Percentiles rank a stretch among this genome's conserved stretches.
These are phyloP conservation scores for Phytopythium chamaehyphon DNA, from an alignment of 352 stramenopile species.

Conservation along the genomic window DNA sequence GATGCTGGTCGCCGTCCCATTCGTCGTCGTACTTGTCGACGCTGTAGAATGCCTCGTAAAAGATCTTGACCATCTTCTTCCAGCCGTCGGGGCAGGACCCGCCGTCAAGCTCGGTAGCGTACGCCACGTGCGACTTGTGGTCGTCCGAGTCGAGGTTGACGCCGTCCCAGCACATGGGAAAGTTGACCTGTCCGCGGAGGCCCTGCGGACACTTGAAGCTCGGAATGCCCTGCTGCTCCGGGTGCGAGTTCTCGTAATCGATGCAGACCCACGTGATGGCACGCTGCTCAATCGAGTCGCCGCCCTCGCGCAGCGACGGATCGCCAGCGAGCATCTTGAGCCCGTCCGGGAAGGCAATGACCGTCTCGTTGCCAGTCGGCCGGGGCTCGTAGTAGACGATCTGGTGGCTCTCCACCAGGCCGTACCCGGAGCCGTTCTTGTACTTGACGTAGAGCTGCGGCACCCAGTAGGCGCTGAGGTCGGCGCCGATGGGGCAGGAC, in stretches of 20 bases:
- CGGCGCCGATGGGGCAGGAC: conserved; percentile 41
- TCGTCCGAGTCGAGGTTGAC: conserved; percentile 39
- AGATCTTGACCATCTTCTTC: conserved; percentile 60
- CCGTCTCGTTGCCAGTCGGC: conserved; percentile 22
- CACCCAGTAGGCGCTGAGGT: conserved; percentile 51
- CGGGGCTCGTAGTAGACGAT: conserved; percentile 50
- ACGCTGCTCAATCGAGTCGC: conserved; percentile 32
- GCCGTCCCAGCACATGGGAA: conserved; percentile 53
- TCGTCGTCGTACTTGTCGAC: conserved; percentile 43
- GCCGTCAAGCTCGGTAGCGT: conserved; percentile 35
- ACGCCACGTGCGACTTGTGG: conserved; percentile 49
- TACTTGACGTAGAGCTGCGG: conserved; percentile 47
- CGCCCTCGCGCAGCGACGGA: conserved; percentile 21
- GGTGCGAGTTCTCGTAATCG: conserved; percentile 34
- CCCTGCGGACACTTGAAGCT: conserved; percentile 40
- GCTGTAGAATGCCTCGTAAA: conserved; percentile 52
- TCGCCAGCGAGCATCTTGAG: conserved; percentile 50
- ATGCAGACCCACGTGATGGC: conserved; percentile 46
- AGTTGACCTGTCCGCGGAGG: conserved; percentile 47
- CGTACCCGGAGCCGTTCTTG: conserved; percentile 52
- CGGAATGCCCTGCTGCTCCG: conserved; percentile 40
- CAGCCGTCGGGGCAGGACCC: conserved; percentile 31
- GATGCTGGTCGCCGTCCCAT: conserved; percentile 40
- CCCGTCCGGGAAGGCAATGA: conserved; percentile 37
- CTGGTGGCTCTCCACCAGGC: conserved; percentile 44